phyloP scores from a whole-genome alignment of 169 alveolate genomes.

The Eimeria acervulina region DNA sequence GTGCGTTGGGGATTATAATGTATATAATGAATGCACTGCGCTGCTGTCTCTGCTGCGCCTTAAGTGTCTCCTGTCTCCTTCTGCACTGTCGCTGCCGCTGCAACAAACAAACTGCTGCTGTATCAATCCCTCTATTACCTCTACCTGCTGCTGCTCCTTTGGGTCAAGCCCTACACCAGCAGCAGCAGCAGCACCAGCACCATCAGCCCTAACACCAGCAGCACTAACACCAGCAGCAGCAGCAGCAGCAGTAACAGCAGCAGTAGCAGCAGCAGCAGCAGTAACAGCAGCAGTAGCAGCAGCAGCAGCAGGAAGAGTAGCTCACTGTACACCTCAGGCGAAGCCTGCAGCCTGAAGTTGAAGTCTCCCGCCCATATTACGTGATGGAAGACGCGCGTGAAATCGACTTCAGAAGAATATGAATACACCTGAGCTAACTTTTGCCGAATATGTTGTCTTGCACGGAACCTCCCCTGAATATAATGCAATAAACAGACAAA shows the following conservation, averaged over 20 bases:
- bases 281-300: neutral
- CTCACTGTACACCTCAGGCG: conserved; percentile 72
- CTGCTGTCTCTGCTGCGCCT: too few species aligned
- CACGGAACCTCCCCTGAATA: conserved; percentile 85
- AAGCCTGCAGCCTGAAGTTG: conserved; percentile 87
- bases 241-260: neutral
- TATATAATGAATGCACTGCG: too few species aligned
- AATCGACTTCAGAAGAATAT: conserved; percentile 84
- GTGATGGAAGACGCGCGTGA: conserved; percentile 92
- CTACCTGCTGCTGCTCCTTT: too few species aligned
- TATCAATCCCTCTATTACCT: too few species aligned
- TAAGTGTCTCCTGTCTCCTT: neutral
- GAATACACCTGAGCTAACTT: conserved; percentile 88
- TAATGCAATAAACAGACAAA: neutral
- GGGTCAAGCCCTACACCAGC: too few species aligned
- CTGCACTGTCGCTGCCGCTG: neutral
- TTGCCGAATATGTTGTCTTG: conserved; percentile 86
- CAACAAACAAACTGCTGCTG: neutral
- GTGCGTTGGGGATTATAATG: too few species aligned
- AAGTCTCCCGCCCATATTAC: conserved; percentile 94
- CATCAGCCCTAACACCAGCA: too few species aligned
- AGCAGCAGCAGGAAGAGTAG: neutral
- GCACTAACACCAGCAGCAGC: too few species aligned
- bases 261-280: neutral
- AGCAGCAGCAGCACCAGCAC: too few species aligned